Percentiles rank a stretch among this genome's conserved stretches.
phyloP scores from a whole-genome alignment of 768 basidiomycete species.

The Tephrocybe sp. region DNA sequence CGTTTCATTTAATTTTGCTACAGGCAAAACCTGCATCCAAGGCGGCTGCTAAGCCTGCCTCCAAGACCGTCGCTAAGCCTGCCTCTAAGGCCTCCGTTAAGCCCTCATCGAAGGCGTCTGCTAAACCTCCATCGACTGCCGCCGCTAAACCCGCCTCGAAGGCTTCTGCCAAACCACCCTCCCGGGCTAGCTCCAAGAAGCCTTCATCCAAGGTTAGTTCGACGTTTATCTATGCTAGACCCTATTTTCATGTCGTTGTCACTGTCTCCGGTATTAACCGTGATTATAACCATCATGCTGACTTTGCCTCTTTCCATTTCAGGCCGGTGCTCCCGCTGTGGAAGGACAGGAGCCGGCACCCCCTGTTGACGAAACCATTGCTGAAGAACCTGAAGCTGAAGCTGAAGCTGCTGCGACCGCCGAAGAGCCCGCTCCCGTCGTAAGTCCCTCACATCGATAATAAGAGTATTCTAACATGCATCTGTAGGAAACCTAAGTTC shows the following conservation, averaged over 20 bases:
- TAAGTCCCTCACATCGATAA: slow-evolving; percentile 1
- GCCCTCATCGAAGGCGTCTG: slow-evolving; percentile 37
- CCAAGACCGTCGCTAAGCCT: slow-evolving; percentile 35
- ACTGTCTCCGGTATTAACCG: slow-evolving; percentile 10
- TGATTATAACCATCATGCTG: not conserved
- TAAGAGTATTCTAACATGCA: not conserved
- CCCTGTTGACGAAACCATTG: slow-evolving; percentile 46
- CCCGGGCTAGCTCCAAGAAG: slow-evolving; percentile 60
- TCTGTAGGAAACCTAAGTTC: slow-evolving; percentile 5
- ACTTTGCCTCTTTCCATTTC: slow-evolving; percentile 5
- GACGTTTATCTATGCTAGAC: slow-evolving; percentile 1
- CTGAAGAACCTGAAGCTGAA: slow-evolving; percentile 53
- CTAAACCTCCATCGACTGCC: slow-evolving; percentile 43
- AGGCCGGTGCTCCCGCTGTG: slow-evolving; percentile 27
- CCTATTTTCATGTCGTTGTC: not conserved
- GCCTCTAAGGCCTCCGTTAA: slow-evolving; percentile 31
- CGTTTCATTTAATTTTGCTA: not conserved
- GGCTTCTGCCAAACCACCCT: slow-evolving; percentile 51
- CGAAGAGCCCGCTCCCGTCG: slow-evolving; percentile 8
- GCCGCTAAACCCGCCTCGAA: slow-evolving; percentile 45
- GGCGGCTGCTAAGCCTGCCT: slow-evolving; percentile 29
- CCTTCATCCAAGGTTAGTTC: slow-evolving; percentile 59
- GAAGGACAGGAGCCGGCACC: slow-evolving; percentile 40
- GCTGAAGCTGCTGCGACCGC: slow-evolving; percentile 26
- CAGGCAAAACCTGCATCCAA: slow-evolving; percentile 44